These are phyloP conservation scores for Crucibulum laeve DNA, from an alignment of 768 basidiomycete species.

Conservation along the genomic window DNA sequence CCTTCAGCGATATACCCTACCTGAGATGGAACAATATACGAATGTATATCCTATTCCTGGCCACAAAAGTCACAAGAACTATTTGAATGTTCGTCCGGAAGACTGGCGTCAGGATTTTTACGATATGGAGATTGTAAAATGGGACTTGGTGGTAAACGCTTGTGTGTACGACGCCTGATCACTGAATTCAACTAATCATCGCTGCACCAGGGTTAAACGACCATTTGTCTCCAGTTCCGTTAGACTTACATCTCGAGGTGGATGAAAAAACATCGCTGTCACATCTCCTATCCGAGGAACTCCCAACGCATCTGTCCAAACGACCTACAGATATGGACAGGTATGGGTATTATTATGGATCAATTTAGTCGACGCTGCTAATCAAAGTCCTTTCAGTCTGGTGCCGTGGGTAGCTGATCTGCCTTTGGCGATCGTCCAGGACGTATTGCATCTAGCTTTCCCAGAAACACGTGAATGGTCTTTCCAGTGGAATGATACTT, in stretches of 20 bases:
- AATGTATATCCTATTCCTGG: constrained; percentile 27
- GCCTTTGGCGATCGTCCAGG: constrained; percentile 48
- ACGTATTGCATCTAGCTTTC: constrained; percentile 38
- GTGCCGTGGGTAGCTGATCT: constrained; percentile 23
- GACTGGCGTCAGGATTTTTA: constrained; percentile 45
- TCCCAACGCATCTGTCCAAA: background rate
- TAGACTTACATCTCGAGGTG: background rate
- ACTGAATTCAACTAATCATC: background rate
- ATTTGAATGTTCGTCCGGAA: constrained; percentile 39
- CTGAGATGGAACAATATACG: constrained; percentile 13
- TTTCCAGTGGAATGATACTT: constrained; percentile 28
- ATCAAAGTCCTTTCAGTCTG: constrained; percentile 12
- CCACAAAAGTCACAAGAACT: constrained; percentile 44
- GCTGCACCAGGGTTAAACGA: background rate
- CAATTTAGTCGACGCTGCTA: background rate
- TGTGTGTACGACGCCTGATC: background rate
- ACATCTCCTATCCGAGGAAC: background rate
- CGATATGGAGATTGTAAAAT: constrained; percentile 5
- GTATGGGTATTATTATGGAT: background rate
- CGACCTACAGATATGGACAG: background rate
- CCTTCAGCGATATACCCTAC: constrained; percentile 42
- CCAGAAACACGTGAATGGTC: constrained; percentile 38
- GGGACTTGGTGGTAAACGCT: too few relatives aligned
- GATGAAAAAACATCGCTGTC: background rate
- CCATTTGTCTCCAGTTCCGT: background rate